Conservation (phyloP, 2,329 filamentous ascomycete species). For the Sporothrix phasma region DNA sequence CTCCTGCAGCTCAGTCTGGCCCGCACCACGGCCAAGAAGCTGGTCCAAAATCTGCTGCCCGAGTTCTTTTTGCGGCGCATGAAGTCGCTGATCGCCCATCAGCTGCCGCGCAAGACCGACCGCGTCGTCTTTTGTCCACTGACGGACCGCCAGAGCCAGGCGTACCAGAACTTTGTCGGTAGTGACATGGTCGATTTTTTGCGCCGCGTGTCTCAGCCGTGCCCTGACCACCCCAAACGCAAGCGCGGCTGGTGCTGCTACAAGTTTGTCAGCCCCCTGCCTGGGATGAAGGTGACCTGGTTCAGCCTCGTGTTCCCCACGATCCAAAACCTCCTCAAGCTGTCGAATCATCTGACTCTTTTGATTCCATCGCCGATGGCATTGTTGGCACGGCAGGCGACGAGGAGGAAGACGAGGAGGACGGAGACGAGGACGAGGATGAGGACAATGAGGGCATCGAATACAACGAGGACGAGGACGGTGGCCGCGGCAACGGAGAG, state of each 20-base stretch:
- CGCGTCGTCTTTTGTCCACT: conserved; percentile 91
- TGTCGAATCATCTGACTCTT: conserved; percentile 87
- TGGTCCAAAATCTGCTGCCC: conserved; percentile 80
- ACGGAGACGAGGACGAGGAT: not conserved
- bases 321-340: conserved; percentile 72
- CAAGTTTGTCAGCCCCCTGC: conserved; percentile 34
- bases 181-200: conserved; percentile 62
- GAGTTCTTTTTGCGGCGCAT: conserved; percentile 85
- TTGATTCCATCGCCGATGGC: conserved; percentile 62
- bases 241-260: conserved; percentile 78
- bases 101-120: conserved; percentile 90
- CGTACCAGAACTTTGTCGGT: conserved; percentile 74
- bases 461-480: not conserved
- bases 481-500: not conserved
- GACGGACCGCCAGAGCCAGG: conserved; percentile 67
- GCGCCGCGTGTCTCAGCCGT: conserved; percentile 55
- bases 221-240: conserved; percentile 58
- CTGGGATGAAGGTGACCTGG: conserved; percentile 39
- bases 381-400: conserved; percentile 24
- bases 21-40: conserved; percentile 69
- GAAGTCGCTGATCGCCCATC: conserved; percentile 84
- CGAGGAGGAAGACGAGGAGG: not conserved
- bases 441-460: too few species aligned
- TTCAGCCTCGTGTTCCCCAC: conserved; percentile 73
- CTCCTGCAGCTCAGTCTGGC: conserved; percentile 70